Percentiles rank a stretch among this genome's conserved stretches.
Conservation (phyloP, 805 yeast species). For the Saturnispora kantuleensis region DNA sequence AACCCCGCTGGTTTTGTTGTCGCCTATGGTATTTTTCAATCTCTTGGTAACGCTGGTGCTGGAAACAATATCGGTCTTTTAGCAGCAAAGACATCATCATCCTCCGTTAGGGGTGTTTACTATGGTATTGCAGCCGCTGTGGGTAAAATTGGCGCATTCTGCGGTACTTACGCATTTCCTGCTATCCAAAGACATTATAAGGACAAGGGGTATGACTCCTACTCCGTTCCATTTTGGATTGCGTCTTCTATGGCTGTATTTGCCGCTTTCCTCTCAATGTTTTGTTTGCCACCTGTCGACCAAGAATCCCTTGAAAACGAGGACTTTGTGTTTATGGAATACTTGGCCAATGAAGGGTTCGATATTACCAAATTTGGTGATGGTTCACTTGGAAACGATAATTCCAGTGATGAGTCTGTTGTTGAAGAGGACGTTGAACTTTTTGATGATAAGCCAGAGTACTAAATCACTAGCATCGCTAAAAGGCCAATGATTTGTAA, state of each 20-base stretch:
- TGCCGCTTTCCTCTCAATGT: conserved; percentile 58
- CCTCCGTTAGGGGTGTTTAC: conserved; percentile 84
- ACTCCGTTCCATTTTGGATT: conserved; percentile 72
- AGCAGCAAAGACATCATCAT: conserved; percentile 78
- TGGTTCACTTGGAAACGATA: conserved; percentile 15
- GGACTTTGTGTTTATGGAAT: conserved; percentile 60
- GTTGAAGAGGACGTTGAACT: conserved; percentile 4
- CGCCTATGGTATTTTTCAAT: conserved; percentile 76
- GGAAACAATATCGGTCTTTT: conserved; percentile 87
- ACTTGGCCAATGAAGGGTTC: conserved; percentile 58
- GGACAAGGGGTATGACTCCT: conserved; percentile 42
- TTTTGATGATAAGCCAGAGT: background rate
- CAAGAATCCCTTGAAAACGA: conserved; percentile 76
- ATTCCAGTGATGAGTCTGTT: background rate
- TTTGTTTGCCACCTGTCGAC: conserved; percentile 70
- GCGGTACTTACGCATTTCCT: conserved; percentile 85
- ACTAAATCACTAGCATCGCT: too few species aligned
- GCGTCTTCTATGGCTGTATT: conserved; percentile 69
- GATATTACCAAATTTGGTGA: conserved; percentile 52
- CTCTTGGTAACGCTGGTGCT: conserved; percentile 89
- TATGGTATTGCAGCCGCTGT: conserved; percentile 87
- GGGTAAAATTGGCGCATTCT: conserved; percentile 90
- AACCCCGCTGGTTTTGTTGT: conserved; percentile 75
- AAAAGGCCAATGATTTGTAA: too few species aligned
- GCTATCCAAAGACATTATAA: conserved; percentile 48